Evolutionary conservation across 1,284 basidiomycete species (phyloP).

Genomic region (Trichosporon sp.): DNA sequence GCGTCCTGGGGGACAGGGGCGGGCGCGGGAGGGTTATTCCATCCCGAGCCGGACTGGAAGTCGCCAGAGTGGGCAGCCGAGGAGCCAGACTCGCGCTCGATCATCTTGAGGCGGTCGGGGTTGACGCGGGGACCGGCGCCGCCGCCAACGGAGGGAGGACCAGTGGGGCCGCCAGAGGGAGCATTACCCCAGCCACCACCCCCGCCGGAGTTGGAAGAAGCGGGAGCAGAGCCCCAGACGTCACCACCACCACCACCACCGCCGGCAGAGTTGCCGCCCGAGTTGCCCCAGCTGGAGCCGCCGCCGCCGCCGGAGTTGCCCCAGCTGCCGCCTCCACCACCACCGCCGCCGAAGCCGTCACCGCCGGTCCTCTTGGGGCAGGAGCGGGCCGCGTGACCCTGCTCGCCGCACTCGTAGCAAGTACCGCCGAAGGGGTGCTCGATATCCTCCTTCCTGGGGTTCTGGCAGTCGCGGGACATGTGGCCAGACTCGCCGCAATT

Average conservation of each 20-base stretch:
- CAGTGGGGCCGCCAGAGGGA: not conserved
- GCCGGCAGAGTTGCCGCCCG: not conserved
- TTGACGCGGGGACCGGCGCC: constrained; percentile 17
- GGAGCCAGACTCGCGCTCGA: constrained; percentile 10
- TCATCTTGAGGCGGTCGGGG: constrained; percentile 24
- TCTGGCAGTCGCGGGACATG: constrained; percentile 33
- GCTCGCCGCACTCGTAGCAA: constrained; percentile 27
- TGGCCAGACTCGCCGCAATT: constrained; percentile 39
- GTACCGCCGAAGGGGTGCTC: constrained; percentile 16
- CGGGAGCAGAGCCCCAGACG: constrained; percentile 14
- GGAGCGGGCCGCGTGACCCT: constrained; percentile 21
- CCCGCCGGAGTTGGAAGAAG: not conserved
- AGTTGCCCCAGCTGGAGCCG: constrained; percentile 7
- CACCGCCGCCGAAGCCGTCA: not conserved
- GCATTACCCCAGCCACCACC: constrained; percentile 19
- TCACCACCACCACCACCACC: not conserved
- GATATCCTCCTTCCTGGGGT: not conserved
- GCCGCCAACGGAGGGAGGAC: not conserved
- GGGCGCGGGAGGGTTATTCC: constrained; percentile 6
- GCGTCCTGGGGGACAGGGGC: not conserved
- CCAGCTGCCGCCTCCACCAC: not conserved
- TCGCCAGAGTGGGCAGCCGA: not conserved
- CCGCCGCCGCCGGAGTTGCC: not conserved
- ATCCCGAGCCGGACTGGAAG: not conserved
- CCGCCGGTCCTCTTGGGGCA: constrained; percentile 6